Base-by-base conservation (phyloP, 1,139 yeast genomes). In the Candida pseudoviswanathii region DNA sequence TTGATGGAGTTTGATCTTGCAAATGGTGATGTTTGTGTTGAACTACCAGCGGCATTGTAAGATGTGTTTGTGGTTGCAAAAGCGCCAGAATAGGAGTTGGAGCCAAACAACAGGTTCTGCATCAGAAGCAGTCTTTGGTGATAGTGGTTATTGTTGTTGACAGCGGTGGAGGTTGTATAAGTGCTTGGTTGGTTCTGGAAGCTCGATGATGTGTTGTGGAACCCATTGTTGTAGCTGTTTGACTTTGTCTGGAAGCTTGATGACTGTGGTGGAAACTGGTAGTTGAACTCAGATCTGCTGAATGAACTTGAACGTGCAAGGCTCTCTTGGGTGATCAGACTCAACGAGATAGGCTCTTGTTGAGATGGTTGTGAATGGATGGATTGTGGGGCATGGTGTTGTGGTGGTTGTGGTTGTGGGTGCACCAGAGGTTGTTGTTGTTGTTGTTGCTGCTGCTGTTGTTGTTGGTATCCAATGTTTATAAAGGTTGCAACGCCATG, bases 1-100 rank as follows among this genome's bases (percentile, higher is more conserved):
- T 52, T 51, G 7, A 54, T 48, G 5, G 65, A 58, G 41, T 51
- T 51, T 4, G 60, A 46, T 38, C 58, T 44, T 10, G 44, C 41
- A 34, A 51, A 24, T 47, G 51, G 37, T 24, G 51, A 30, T 25
- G 34, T 41, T 10, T 27, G 47, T 8, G 16, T 38, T 25, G 25
- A 29, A 8, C 8, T 38, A 25, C 31, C 27, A 37, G 30, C 9
- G 9, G 30, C 30, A 27, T 7, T 22, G 46, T 38, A 7, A 22
- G 43, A 7, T 22, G 41, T 24, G 11, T 21, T 9, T 8, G 11
- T 26, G 26, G 24, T 26, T 11, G 32, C 43, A 40, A 47, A 50
- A 3, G 48, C 51, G 10, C 51, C 46, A 29, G 54, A 47, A 36
- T 51, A 49, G 4, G 48, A 41, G 32, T 48, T 48, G 10, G 51